These are phyloP conservation scores for Rubia balearica DNA, from an alignment of 305 asterid genomes.

Conservation along the genomic window DNA sequence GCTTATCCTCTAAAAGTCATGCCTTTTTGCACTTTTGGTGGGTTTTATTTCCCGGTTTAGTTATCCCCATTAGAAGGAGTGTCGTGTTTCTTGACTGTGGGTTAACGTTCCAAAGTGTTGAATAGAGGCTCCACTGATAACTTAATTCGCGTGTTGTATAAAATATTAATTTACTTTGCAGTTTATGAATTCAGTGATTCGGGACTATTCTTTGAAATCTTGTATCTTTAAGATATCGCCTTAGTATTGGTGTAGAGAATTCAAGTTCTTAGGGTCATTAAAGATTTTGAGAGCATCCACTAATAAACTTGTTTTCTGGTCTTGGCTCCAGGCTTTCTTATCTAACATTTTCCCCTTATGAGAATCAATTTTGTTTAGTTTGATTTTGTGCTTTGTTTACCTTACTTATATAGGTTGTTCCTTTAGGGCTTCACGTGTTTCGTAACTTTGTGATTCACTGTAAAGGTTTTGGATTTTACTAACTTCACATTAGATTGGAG, in stretches of 20 bases:
- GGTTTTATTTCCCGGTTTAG: neutral
- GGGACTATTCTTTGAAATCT: neutral
- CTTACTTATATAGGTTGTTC: neutral
- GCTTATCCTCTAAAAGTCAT: neutral
- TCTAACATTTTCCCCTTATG: neutral
- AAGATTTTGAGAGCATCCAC: neutral
- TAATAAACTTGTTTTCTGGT: neutral
- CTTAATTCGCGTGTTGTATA: neutral
- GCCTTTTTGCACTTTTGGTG: neutral
- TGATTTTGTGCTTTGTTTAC: neutral
- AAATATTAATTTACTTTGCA: neutral
- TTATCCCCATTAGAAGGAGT: neutral
- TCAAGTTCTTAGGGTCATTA: neutral
- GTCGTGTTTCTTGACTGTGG: neutral
- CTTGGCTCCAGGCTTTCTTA: constrained; percentile 3
- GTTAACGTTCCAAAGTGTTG: neutral
- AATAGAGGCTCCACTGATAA: neutral
- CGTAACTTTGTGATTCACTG: no score
- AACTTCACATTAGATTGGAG: neutral
- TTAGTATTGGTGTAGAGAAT: neutral
- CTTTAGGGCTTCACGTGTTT: neutral
- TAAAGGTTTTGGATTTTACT: neutral
- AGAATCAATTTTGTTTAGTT: neutral
- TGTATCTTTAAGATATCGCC: neutral
- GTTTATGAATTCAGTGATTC: neutral